Conservation (phyloP, 2,329 filamentous ascomycete species). For the Pestalotiopsis sp. region DNA sequence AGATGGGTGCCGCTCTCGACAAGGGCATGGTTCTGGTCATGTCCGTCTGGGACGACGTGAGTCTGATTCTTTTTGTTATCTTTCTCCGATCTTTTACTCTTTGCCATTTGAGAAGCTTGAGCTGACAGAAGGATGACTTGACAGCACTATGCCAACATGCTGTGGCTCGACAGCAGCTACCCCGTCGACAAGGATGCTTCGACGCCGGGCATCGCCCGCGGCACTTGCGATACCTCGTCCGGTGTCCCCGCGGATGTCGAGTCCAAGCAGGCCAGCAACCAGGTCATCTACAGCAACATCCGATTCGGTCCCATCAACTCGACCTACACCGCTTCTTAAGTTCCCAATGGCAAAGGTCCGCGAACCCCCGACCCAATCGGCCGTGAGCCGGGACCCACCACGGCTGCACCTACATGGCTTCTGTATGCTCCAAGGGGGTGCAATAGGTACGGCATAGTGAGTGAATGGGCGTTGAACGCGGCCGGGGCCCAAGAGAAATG, state of each 20-base stretch:
- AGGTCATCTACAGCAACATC: slow-evolving; percentile 51
- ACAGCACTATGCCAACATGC: slow-evolving; percentile 57
- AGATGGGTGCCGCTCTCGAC: slow-evolving; percentile 54
- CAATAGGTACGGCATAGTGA: too few relatives aligned
- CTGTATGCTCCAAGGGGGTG: not conserved
- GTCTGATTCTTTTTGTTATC: slow-evolving; percentile 33
- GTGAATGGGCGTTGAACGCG: too few relatives aligned
- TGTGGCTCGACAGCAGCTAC: slow-evolving; percentile 63
- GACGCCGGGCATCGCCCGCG: slow-evolving; percentile 46
- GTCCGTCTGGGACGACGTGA: slow-evolving; percentile 58
- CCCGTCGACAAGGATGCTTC: slow-evolving; percentile 19
- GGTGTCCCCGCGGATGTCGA: slow-evolving; percentile 50
- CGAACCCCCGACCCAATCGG: not conserved
- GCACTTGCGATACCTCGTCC: slow-evolving; percentile 45
- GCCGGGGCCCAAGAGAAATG: not conserved
- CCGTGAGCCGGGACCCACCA: not conserved
- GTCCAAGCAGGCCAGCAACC: slow-evolving; percentile 36
- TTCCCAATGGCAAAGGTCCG: too few relatives aligned
- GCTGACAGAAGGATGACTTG: not conserved
- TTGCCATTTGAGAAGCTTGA: slow-evolving; percentile 26
- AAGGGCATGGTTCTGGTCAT: slow-evolving; percentile 64
- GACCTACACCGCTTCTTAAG: slow-evolving; percentile 34
- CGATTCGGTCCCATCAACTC: slow-evolving; percentile 48
- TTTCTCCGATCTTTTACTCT: slow-evolving; percentile 20
- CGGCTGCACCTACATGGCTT: not conserved